phyloP scores from a whole-genome alignment of 108 stramenopile species.

The Discostella pseudostelligera region DNA sequence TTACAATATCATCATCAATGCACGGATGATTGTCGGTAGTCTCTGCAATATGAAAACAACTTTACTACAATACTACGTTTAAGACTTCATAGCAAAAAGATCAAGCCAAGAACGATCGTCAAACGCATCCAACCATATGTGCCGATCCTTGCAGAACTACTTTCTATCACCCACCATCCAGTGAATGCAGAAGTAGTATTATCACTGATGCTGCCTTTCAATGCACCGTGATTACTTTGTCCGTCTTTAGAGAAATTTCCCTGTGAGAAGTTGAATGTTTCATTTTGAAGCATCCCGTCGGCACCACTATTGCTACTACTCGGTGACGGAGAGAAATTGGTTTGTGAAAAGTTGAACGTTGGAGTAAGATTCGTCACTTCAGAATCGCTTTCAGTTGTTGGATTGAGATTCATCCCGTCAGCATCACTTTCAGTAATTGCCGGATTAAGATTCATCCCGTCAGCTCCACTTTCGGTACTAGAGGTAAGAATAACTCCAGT shows the following conservation, averaged over 20 bases:
- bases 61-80: too few relatives aligned
- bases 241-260: too few relatives aligned
- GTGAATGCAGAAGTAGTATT: background rate
- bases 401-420: background rate
- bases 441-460: background rate
- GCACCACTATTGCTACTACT: too few relatives aligned
- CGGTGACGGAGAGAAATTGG: too few relatives aligned
- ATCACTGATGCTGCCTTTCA: background rate
- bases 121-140: background rate
- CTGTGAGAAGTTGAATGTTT: too few relatives aligned
- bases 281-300: too few relatives aligned
- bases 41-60: too few relatives aligned
- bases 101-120: background rate
- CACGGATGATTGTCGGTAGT: too few relatives aligned
- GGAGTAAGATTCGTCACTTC: background rate
- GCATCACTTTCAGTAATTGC: background rate
- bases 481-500: constrained; percentile 12
- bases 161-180: background rate
- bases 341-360: too few relatives aligned
- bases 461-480: background rate
- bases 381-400: background rate
- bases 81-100: background rate
- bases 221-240: background rate
- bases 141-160: background rate
- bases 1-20: too few relatives aligned